These are phyloP conservation scores for Musa itinerans DNA, from an alignment of 176 grass and related monocot genomes.

Conservation along the genomic window DNA sequence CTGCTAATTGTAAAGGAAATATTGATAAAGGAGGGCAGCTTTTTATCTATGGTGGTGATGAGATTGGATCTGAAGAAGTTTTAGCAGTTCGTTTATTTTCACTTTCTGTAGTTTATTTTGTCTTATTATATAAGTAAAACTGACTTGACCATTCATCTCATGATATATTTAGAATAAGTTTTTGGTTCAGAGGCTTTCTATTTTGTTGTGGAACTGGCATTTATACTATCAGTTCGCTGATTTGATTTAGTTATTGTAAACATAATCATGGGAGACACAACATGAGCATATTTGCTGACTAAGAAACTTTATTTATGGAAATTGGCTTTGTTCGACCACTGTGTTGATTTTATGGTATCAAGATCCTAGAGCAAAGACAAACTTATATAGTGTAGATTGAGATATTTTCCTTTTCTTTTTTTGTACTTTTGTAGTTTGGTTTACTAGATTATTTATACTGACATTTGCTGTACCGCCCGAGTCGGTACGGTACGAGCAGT, in stretches of 20 bases:
- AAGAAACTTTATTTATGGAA: too few species aligned
- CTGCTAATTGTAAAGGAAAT: slow-evolving; percentile 36
- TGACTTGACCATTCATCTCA: neutral
- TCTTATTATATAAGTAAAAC: neutral
- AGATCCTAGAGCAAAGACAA: too few species aligned
- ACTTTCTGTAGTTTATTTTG: neutral
- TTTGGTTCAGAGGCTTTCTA: neutral
- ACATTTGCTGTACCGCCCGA: too few species aligned
- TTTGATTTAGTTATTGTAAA: neutral
- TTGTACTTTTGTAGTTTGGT: too few species aligned
- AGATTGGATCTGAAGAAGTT: slow-evolving; percentile 99
- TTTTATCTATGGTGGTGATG: slow-evolving; percentile 96
- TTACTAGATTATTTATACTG: too few species aligned
- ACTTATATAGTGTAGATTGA: too few species aligned
- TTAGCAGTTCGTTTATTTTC: slow-evolving; percentile 44
- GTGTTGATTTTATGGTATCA: too few species aligned
- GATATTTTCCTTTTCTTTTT: too few species aligned
- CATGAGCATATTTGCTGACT: too few species aligned
- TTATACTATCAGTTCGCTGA: neutral
- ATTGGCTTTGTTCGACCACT: too few species aligned
- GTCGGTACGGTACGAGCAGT: too few species aligned
- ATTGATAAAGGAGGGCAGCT: slow-evolving; percentile 60
- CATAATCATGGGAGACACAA: too few species aligned
- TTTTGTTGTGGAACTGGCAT: neutral
- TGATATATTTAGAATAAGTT: neutral